phyloP scores from a whole-genome alignment of 352 stramenopile species.

The Detonula confervacea region DNA sequence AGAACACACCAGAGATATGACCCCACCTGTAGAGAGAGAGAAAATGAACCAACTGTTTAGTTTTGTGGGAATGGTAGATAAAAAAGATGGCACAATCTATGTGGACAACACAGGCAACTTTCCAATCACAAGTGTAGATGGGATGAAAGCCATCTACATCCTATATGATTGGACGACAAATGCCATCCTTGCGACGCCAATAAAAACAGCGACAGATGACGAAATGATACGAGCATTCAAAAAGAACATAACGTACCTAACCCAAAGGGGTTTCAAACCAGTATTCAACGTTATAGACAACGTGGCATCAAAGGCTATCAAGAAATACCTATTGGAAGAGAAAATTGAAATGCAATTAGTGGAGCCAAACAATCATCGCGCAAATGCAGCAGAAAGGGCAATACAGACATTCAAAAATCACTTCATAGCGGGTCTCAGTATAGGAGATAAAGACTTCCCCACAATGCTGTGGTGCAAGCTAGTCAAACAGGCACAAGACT shows the following conservation, averaged over 20 bases:
- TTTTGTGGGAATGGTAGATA: background rate
- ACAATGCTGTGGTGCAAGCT: conserved; percentile 43
- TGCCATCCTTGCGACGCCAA: conserved; percentile 7
- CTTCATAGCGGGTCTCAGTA: conserved; percentile 2
- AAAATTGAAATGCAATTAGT: background rate
- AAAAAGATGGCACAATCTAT: background rate
- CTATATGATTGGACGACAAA: conserved; percentile 1
- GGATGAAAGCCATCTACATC: too few relatives aligned
- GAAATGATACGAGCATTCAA: conserved; percentile 7
- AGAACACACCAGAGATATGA: too few relatives aligned
- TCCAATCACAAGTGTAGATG: too few relatives aligned
- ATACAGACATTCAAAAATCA: conserved; percentile 24
- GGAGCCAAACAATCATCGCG: conserved; percentile 3
- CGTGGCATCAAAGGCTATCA: conserved; percentile 4
- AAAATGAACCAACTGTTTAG: background rate
- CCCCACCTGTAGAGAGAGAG: background rate
- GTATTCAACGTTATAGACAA: conserved; percentile 20
- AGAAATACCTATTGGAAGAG: background rate
- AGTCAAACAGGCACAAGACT: conserved; percentile 41
- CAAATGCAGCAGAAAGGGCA: conserved; percentile 4
- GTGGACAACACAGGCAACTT: too few relatives aligned
- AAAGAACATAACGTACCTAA: background rate
- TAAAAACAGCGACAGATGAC: background rate
- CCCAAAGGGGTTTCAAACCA: conserved; percentile 9
- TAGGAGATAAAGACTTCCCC: conserved; percentile 35